Conservation (phyloP, 768 basidiomycete genomes). For the Saitozyma podzolica region DNA sequence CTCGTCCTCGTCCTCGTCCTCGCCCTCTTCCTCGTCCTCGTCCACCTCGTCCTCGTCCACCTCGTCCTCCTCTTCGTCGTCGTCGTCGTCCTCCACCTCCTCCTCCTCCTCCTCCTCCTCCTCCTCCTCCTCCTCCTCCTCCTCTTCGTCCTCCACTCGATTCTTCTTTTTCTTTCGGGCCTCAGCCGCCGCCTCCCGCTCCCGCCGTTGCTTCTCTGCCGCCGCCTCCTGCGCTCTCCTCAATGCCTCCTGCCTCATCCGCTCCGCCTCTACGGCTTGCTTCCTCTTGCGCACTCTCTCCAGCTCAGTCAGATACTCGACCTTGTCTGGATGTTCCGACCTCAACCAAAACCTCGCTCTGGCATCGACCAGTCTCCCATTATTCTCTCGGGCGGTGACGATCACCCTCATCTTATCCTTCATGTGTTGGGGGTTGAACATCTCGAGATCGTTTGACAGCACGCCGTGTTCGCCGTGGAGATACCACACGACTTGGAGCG, state of each 20-base stretch:
- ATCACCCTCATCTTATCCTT: conserved; percentile 44
- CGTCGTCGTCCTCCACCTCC: not conserved
- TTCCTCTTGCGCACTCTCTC: not conserved
- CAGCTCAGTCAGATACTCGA: not conserved
- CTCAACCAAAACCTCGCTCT: conserved; percentile 32
- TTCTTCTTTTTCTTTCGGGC: not conserved
- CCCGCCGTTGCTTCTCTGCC: not conserved
- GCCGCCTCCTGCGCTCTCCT: not conserved
- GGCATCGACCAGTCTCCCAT: conserved; percentile 19
- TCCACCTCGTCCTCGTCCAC: not conserved
- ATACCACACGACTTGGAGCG: conserved; percentile 29
- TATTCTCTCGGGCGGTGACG: conserved; percentile 21
- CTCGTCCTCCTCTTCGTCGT: conserved; percentile 5
- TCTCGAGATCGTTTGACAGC: conserved; percentile 10
- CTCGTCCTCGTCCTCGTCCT: not conserved
- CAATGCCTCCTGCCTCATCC: not conserved
- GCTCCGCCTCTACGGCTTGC: not conserved
- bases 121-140: not conserved
- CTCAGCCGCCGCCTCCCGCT: not conserved
- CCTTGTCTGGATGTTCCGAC: conserved; percentile 7
- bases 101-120: conserved; percentile 2
- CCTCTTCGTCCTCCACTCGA: too few species aligned
- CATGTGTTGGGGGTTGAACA: conserved; percentile 44
- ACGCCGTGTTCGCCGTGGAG: conserved; percentile 38
- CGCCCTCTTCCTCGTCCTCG: not conserved